These are phyloP conservation scores for Alternaria dauci DNA, from an alignment of 2,329 filamentous ascomycete species.

Conservation along the genomic window DNA sequence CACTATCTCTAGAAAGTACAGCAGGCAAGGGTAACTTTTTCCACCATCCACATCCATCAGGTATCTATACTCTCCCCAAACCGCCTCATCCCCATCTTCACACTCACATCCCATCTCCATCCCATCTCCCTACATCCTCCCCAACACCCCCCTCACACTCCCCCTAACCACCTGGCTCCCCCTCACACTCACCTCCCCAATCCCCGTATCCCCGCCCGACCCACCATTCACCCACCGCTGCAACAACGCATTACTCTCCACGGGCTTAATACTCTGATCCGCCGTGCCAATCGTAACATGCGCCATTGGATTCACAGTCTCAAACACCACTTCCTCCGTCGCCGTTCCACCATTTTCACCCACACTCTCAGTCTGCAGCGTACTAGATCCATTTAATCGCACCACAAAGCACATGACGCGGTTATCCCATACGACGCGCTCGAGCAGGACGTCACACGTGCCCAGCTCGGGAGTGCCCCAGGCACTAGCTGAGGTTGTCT, in stretches of 20 bases:
- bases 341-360: constrained; percentile 22
- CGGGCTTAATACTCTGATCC: constrained; percentile 78
- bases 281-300: constrained; percentile 92
- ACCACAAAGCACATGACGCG: constrained; percentile 92
- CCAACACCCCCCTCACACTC: constrained; percentile 57
- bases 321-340: constrained; percentile 60
- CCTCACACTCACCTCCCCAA: constrained; percentile 63
- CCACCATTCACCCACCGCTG: constrained; percentile 74
- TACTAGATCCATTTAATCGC: constrained; percentile 56
- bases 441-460: constrained; percentile 68
- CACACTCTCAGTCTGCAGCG: constrained; percentile 24
- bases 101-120: too few relatives aligned
- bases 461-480: constrained; percentile 64
- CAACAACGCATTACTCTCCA: constrained; percentile 90
- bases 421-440: constrained; percentile 80
- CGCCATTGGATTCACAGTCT: constrained; percentile 78
- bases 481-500: constrained; percentile 49
- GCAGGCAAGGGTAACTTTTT: neutral
- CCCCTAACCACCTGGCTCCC: constrained; percentile 66
- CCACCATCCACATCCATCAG: neutral
- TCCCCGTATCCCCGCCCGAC: constrained; percentile 59
- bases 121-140: constrained; percentile 34
- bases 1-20: neutral
- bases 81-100: neutral
- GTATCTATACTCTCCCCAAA: neutral